These are phyloP conservation scores for Naegleria fowleri DNA, from an alignment of 208 protist genomes.

Conservation along the genomic window DNA sequence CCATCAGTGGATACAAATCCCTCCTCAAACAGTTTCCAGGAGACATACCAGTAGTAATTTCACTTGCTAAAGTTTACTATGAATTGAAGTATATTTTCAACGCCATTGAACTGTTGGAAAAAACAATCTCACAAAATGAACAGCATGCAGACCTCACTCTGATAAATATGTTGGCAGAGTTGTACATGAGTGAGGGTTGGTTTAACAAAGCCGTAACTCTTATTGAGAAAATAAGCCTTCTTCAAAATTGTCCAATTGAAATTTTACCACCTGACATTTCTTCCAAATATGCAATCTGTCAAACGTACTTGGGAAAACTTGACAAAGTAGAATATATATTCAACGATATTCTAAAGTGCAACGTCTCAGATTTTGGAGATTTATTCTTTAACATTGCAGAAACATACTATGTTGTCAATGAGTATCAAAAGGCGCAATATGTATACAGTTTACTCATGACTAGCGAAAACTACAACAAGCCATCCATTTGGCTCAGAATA, in stretches of 20 bases:
- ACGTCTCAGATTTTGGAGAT: constrained; percentile 32
- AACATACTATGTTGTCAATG: constrained; percentile 28
- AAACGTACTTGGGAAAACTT: constrained; percentile 25
- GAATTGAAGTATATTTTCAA: neutral
- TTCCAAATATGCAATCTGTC: constrained; percentile 38
- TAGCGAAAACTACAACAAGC: neutral
- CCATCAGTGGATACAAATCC: constrained; percentile 27
- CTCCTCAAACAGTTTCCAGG: constrained; percentile 25
- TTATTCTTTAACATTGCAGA: constrained; percentile 40
- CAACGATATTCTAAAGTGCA: constrained; percentile 32
- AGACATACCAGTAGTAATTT: constrained; percentile 23
- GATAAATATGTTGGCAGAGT: constrained; percentile 39
- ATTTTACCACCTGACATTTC: constrained; percentile 33
- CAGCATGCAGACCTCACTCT: neutral
- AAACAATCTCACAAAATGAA: neutral
- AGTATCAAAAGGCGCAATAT: constrained; percentile 13
- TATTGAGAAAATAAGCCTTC: constrained; percentile 18
- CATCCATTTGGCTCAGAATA: neutral
- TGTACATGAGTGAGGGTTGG: constrained; percentile 33
- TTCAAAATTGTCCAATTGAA: constrained; percentile 21
- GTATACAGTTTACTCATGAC: neutral
- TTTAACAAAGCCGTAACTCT: constrained; percentile 25
- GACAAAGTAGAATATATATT: constrained; percentile 37
- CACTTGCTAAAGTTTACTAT: constrained; percentile 11
- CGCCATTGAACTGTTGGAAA: neutral